Conservation (phyloP, 2,329 filamentous ascomycete species). For the Aspergillus udagawae region DNA sequence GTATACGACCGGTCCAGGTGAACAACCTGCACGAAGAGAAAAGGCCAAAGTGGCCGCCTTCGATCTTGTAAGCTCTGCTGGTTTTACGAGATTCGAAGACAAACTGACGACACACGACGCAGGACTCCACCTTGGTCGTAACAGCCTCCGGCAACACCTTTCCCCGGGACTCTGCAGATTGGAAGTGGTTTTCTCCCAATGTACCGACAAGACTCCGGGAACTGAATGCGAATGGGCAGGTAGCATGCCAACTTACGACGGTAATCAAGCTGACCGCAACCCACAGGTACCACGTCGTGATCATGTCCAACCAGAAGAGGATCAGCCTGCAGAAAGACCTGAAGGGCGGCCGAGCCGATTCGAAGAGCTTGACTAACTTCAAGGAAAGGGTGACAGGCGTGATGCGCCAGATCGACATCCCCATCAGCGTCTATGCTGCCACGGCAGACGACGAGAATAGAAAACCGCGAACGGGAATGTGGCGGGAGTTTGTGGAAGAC, state of each 20-base stretch:
- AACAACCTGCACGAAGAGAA: slow-evolving; percentile 5
- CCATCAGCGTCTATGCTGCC: slow-evolving; percentile 78
- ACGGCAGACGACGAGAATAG: slow-evolving; percentile 76
- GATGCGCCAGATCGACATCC: slow-evolving; percentile 63
- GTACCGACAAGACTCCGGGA: slow-evolving; percentile 66
- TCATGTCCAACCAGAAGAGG: slow-evolving; percentile 87
- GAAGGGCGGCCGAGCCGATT: slow-evolving; percentile 65
- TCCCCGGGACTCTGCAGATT: slow-evolving; percentile 66
- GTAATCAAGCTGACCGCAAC: background rate
- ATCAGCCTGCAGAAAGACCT: slow-evolving; percentile 69
- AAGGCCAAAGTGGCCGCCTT: slow-evolving; percentile 42
- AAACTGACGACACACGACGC: background rate
- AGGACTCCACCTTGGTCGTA: slow-evolving; percentile 84
- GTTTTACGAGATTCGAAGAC: no score
- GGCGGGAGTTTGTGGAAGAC: slow-evolving; percentile 64
- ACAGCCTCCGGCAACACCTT: slow-evolving; percentile 79
- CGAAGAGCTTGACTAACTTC: slow-evolving; percentile 70
- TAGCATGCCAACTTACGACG: background rate
- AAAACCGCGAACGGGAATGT: slow-evolving; percentile 88
- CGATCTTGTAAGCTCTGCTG: slow-evolving; percentile 38
- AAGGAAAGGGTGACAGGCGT: slow-evolving; percentile 74
- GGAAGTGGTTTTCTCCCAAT: slow-evolving; percentile 84
- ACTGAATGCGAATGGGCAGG: slow-evolving; percentile 67
- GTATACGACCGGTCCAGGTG: slow-evolving; percentile 49
- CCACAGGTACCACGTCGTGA: slow-evolving; percentile 65